Evolutionary conservation across 345 rosid species (phyloP), one percentile per base, ranked within the genome.

Genomic region (Combretum micranthum): DNA sequence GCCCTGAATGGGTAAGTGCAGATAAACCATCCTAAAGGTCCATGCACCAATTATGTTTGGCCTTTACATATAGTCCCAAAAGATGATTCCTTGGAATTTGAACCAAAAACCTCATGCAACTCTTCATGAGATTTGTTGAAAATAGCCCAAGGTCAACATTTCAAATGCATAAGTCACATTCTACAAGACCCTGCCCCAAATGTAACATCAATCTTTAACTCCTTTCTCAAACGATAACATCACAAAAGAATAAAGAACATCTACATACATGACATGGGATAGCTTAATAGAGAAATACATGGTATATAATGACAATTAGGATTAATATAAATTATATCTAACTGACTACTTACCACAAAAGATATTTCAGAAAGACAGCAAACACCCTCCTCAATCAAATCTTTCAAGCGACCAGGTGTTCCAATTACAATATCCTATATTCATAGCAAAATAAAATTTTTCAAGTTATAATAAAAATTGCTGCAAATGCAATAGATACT

Each of bases 321-420:
- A 39, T 42, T 19, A 73, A 53, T 20, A 61, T n/a, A 39, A 17
- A 21, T 19, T 42, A 26, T 47, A 17, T 49, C 20, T 12, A 12
- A 49, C 14, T 45, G 50, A 57, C 42, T 52, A 64, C 93, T 83
- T 79, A 89, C 99, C 89, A 87, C 91, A 79, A 75, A 88, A 66
- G 96, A 87, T 48, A 85, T 91, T 21, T 89, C 97, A 2, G 43
- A 58, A 62, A 89, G 95, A 56, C 64, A 66, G 69, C 93, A 86
- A 53, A 76, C 82, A 44, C 80, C 80, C 80, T 75, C 83, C 53
- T 85, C 95, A 63, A 87, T 87, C 70, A 93, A 67, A 75, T 89
- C 99, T 79, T 77, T 87, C 84, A 93, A 71, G 44, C 97, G 96
- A 63, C 99, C 97, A 42, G 97, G 99, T n/a, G 97, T 93, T 70